Evolutionary conservation across 1,284 basidiomycete species (phyloP).

Genomic region (Ceratobasidium sp.): DNA sequence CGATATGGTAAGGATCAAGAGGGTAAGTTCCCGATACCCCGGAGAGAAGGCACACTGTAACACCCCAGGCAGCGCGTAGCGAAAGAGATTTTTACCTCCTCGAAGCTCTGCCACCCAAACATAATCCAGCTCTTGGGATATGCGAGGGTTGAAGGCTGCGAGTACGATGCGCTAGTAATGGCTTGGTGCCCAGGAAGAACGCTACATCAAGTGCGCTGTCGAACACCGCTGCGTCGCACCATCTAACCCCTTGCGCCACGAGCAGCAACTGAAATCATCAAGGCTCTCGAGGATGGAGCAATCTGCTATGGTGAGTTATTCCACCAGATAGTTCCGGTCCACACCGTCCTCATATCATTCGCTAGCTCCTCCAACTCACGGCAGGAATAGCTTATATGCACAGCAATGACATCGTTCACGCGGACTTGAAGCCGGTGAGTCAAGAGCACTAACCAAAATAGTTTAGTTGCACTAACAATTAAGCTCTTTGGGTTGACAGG

Average conservation of each 20-base stretch:
- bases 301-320: neutral
- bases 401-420: neutral
- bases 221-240: neutral
- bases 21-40: neutral
- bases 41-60: neutral
- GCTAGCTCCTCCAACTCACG: neutral
- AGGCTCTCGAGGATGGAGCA: neutral
- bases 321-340: neutral
- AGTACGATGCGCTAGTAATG: neutral
- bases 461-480: neutral
- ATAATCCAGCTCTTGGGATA: slow-evolving; percentile 8
- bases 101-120: neutral
- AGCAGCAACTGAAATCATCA: neutral
- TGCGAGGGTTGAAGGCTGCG: neutral
- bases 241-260: neutral
- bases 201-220: neutral
- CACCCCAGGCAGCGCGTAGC: neutral
- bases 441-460: neutral
- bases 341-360: neutral
- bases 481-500: neutral
- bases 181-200: slow-evolving; percentile 5
- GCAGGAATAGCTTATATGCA: slow-evolving; percentile 8
- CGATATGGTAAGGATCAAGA: neutral
- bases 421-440: neutral
- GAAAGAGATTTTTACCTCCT: neutral